Evolutionary conservation across 306 rosid genomes (phyloP).

Genomic region (Lathyrus aphaca): DNA sequence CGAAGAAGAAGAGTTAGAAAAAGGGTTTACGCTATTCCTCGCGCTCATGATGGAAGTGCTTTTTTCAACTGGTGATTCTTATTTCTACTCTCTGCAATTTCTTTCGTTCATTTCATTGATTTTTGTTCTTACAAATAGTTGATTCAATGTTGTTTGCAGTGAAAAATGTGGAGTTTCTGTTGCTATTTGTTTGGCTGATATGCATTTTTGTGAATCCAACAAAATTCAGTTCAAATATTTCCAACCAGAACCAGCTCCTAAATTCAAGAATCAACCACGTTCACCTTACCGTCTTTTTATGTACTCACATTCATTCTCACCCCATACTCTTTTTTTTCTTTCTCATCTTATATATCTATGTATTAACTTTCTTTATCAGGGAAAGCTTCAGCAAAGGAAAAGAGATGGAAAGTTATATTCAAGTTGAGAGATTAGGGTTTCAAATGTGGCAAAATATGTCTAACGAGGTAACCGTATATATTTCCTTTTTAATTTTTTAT

Average conservation of each 20-base stretch:
- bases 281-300: conserved; percentile 61
- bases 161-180: conserved; percentile 48
- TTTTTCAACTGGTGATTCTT: conserved; percentile 54
- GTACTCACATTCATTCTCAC: conserved; percentile 31
- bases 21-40: conserved; percentile 50
- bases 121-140: background rate
- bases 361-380: conserved; percentile 43
- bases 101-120: background rate
- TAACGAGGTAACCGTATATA: conserved; percentile 36
- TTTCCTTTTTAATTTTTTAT: too few relatives aligned
- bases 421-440: conserved; percentile 54
- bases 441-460: conserved; percentile 62
- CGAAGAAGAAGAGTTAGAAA: conserved; percentile 43
- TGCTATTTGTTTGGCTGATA: conserved; percentile 55
- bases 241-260: too few relatives aligned
- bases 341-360: background rate
- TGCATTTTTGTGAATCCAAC: conserved; percentile 54
- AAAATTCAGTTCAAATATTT: conserved; percentile 34
- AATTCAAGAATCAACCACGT: conserved; percentile 36
- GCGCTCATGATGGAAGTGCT: conserved; percentile 68
- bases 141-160: conserved; percentile 17
- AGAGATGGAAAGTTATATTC: conserved; percentile 27
- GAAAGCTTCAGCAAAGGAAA: conserved; percentile 42
- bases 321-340: too few relatives aligned
- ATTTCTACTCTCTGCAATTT: too few relatives aligned